Percentiles rank a stretch among this genome's conserved stretches.
Evolutionary conservation across 2,329 filamentous ascomycete genomes (phyloP).

Genomic region (Xylariaceae sp.): DNA sequence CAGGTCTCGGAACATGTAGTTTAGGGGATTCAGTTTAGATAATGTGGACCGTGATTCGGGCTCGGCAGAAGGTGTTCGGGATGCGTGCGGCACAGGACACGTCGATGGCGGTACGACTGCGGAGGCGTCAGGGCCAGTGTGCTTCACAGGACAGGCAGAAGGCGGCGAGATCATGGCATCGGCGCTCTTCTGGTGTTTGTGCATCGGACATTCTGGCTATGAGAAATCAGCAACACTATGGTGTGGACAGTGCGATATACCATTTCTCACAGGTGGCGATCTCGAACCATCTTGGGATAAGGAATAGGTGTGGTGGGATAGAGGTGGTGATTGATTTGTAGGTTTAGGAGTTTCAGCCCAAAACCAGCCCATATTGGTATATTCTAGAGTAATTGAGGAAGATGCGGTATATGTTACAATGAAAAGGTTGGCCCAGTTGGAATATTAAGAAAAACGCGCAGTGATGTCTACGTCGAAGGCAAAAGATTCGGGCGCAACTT

Average conservation of each 20-base stretch:
- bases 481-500: constrained; percentile 19
- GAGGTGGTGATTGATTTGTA: constrained; percentile 31
- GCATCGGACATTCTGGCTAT: constrained; percentile 64
- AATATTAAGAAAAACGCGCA: not conserved
- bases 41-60: constrained; percentile 54
- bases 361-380: constrained; percentile 65
- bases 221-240: constrained; percentile 30
- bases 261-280: constrained; percentile 50
- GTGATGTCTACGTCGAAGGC: not conserved
- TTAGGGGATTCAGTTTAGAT: constrained; percentile 72
- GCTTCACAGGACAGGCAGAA: constrained; percentile 44
- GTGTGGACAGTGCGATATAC: not conserved
- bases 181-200: constrained; percentile 55
- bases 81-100: constrained; percentile 56
- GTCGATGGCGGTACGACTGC: constrained; percentile 25
- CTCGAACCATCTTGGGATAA: constrained; percentile 34
- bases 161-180: constrained; percentile 50
- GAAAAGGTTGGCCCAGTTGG: not conserved
- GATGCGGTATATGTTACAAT: not conserved
- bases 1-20: constrained; percentile 92
- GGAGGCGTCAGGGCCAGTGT: constrained; percentile 22
- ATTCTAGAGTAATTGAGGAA: not conserved
- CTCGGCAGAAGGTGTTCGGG: constrained; percentile 31
- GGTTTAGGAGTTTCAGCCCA: constrained; percentile 60
- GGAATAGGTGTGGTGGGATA: constrained; percentile 35